Base-by-base conservation (phyloP, 805 yeast genomes). In the Yarrowia porcina region DNA sequence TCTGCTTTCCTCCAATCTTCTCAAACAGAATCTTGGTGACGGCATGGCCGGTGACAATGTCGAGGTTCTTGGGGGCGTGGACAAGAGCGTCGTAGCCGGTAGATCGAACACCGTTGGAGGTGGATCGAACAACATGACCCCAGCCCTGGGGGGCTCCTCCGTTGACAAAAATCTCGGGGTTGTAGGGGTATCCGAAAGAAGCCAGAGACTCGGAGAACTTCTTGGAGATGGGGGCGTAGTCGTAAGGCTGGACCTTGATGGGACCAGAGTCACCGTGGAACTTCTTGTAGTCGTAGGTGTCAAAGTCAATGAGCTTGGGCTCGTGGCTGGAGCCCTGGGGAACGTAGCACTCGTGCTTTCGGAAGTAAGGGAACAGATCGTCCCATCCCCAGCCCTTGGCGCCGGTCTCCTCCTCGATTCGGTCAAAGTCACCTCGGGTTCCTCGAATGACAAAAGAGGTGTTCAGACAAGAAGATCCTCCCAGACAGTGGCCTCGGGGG, bases 391-490 rank as follows among this genome's bases (percentile, higher is more conserved):
- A 71, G 45, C 71, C 74, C 60, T 66, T 65, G 54, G 72, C 72
- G 42, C 74, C 74, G 32, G 64, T 66, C 49, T 66, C 68, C 61
- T 56, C 61, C 62, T 66, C 71, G 72, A 73, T 71, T 52, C 66
- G 65, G 52, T 70, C 73, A 65, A 71, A 70, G 36, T 72, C 71
- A 18, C 67, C 67, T 67, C 71, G 70, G 64, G 70, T 65, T 38
- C 73, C 73, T 17, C 72, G 72, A 64, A 72, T 67, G 68, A 72
- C 70, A 41, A 71, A 70, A 56, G 72, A 70, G 64, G 71, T 70
- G 67, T 72, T 72, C 57, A 71, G 69, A 17, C 74, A 72, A 10
- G 75, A 72, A 63, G 74, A 70, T 12, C 75, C 75, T 38, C 75
- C 75, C 18, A 72, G 69, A 27, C 71, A 73, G 63, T 71, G 71